phyloP scores from a whole-genome alignment of 2,329 filamentous ascomycete genomes.

The Pseudogymnoascus sp. region DNA sequence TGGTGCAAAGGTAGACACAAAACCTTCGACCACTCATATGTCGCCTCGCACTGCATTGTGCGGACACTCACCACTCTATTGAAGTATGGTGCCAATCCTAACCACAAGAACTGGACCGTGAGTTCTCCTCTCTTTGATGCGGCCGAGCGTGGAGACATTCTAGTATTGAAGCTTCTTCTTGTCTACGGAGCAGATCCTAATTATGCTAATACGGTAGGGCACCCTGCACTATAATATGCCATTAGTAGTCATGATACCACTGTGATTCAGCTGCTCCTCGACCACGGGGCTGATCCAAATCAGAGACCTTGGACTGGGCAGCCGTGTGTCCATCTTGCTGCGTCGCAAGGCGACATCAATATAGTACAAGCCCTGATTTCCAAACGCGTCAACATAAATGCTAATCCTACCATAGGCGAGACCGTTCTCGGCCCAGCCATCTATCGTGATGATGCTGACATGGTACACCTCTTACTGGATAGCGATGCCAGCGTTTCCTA shows the following conservation, averaged over 20 bases:
- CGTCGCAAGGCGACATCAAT: background rate
- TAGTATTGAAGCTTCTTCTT: slow-evolving; percentile 10
- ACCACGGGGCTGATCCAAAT: slow-evolving; percentile 12
- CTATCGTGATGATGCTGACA: background rate
- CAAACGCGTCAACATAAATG: background rate
- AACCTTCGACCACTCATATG: slow-evolving; percentile 10
- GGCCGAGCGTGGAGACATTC: slow-evolving; percentile 9
- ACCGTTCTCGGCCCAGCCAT: slow-evolving; percentile 10
- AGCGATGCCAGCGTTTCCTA: slow-evolving; percentile 11
- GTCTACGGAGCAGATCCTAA: slow-evolving; percentile 9
- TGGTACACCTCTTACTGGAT: slow-evolving; percentile 9
- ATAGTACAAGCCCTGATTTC: background rate
- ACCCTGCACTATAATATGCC: slow-evolving; percentile 11
- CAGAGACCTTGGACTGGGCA: background rate
- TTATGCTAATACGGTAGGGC: slow-evolving; percentile 6
- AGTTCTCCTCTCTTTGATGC: slow-evolving; percentile 10
- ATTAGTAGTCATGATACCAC: slow-evolving; percentile 10
- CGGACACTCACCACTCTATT: background rate
- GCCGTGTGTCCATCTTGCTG: background rate
- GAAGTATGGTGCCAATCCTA: background rate
- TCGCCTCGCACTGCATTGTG: slow-evolving; percentile 10
- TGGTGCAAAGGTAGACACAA: slow-evolving; percentile 11
- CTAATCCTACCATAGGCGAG: background rate
- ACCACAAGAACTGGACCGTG: background rate
- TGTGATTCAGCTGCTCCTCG: slow-evolving; percentile 11